These are phyloP conservation scores for Spizellomyces punctatus DNA, from an alignment of 192 early-diverging fungal genomes.

Conservation along the genomic window DNA sequence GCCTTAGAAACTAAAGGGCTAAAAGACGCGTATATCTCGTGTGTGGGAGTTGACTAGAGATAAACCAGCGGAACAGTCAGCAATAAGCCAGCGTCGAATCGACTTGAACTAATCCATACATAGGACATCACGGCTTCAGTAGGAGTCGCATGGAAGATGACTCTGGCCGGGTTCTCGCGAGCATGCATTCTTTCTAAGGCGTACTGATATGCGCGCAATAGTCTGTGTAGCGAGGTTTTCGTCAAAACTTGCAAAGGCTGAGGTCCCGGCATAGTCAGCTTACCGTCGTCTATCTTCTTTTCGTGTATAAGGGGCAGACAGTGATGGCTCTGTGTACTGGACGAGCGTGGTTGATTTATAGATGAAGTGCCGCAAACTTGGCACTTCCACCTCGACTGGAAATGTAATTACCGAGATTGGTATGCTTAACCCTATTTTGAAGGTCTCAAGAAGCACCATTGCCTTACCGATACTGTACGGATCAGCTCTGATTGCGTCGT, in stretches of 20 bases:
- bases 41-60: conserved; percentile 29
- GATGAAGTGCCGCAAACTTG: conserved; percentile 71
- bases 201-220: conserved; percentile 31
- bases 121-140: conserved; percentile 24
- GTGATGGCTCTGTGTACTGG: conserved; percentile 69
- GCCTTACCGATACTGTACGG: conserved; percentile 36
- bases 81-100: background rate
- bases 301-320: conserved; percentile 61
- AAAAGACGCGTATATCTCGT: conserved; percentile 41
- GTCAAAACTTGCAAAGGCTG: background rate
- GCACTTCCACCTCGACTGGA: conserved; percentile 63
- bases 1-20: conserved; percentile 41
- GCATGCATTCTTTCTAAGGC: conserved; percentile 12
- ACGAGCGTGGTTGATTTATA: conserved; percentile 64
- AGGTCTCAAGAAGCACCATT: too few relatives aligned
- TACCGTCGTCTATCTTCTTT: conserved; percentile 55
- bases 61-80: conserved; percentile 11
- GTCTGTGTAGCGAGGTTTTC: conserved; percentile 1
- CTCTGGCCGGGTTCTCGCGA: background rate
- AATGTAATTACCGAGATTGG: background rate
- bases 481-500: conserved; percentile 30
- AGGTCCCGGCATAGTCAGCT: background rate
- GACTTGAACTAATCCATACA: conserved; percentile 11
- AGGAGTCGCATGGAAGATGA: conserved; percentile 7
- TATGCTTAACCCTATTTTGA: too few relatives aligned